phyloP scores from a whole-genome alignment of 2,329 filamentous ascomycete species.

The Talaromyces funiculosus region DNA sequence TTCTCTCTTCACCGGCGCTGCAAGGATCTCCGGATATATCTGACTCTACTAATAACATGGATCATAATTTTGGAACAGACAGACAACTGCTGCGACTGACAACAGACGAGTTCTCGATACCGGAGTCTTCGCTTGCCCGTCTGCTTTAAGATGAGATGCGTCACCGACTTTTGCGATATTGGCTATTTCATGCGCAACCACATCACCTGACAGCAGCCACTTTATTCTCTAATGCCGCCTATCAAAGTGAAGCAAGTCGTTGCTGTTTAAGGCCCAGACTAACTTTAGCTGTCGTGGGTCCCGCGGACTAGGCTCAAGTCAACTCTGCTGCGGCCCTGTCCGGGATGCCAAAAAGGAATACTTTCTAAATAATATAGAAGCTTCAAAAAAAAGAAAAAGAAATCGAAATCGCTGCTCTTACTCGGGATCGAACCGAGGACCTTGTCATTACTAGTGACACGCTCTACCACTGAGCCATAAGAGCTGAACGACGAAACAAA shows the following conservation, averaged over 20 bases:
- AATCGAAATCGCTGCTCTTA: not conserved
- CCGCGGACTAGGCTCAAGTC: not conserved
- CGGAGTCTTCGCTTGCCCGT: not conserved
- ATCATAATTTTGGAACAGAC: not conserved
- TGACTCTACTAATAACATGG: not conserved
- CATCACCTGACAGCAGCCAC: not conserved
- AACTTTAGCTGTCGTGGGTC: not conserved
- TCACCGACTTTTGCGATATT: not conserved
- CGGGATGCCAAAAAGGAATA: not conserved
- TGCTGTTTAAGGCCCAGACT: not conserved
- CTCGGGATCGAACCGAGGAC: conserved; percentile 5
- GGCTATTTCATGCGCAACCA: not conserved
- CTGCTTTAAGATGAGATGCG: not conserved
- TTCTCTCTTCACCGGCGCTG: not conserved
- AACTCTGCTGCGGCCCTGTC: not conserved
- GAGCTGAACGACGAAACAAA: not conserved
- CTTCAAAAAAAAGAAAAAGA: not conserved
- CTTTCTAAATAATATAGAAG: not conserved
- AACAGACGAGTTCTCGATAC: no score
- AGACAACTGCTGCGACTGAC: not conserved
- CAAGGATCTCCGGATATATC: not conserved
- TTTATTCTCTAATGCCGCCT: not conserved
- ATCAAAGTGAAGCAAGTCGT: not conserved
- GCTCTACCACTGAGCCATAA: conserved; percentile 8
- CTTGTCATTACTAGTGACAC: conserved; percentile 5